Base-by-base conservation (phyloP, 1,139 yeast species). In the Geotrichum cucujoidarum region DNA sequence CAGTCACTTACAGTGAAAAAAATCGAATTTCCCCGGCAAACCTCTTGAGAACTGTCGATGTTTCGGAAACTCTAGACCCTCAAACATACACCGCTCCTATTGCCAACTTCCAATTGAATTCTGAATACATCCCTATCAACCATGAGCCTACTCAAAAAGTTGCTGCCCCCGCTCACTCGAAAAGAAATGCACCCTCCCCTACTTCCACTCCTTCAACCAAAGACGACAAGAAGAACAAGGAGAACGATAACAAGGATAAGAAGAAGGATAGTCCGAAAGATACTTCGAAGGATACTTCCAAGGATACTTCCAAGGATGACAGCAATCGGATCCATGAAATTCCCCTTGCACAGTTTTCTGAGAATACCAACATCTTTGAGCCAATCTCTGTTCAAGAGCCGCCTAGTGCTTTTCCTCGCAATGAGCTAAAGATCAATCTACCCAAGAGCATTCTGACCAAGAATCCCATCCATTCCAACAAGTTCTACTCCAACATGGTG, bases 401-500 rank as follows among this genome's bases (percentile, higher is more conserved):
- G 20, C 70, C 72, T 13, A 55, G 70, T 0, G 68, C 77, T 37
- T 81, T 82, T 66, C 55, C 72, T 10, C 67, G 76, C 53, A 66
- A 71, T 43, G 70, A 64, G 14, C 68, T 78, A 49, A 78, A 78
- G 10, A 64, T 80, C 51, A 56, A 59, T 0, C 62, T 79, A 46
- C 81, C 83, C 22, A 56, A 56, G 2, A 78, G 78, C 40, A 80
- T 77, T 36, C 69, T 71, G 51, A 68, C 72, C 46, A 57, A 62
- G 63, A 53, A 43, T 7, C 67, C 66, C 2, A 62, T 74, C 52
- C 76, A 79, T 57, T 84, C 92, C 34, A 83, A 84, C 71, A 83
- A 83, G 64, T 84, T 83, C 66, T 83, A 77, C 64, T 75, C 77
- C 43, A 83, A 84, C 62, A 66, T 83, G 64, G 66, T 80, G 58